phyloP scores from a whole-genome alignment of 176 grass and related monocot genomes.

The Zea mays region DNA sequence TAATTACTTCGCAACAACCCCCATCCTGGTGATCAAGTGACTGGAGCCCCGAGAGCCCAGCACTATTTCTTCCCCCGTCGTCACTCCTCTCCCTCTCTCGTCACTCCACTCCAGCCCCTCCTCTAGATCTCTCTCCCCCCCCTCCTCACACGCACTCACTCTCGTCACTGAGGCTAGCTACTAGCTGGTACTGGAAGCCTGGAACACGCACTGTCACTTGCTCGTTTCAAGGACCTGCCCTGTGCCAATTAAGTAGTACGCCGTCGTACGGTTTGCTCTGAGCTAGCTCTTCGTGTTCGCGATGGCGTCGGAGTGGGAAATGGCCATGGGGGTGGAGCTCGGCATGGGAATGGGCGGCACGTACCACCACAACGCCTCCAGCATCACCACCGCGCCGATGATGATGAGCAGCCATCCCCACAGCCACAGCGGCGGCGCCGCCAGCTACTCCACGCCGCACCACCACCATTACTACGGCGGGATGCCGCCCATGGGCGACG shows the following conservation, averaged over 20 bases:
- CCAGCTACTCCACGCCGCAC: constrained; percentile 41
- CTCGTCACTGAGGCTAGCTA: constrained; percentile 8
- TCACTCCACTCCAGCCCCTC: not conserved
- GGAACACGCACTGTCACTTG: constrained; percentile 26
- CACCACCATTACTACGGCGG: constrained; percentile 65
- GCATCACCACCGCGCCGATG: constrained; percentile 41
- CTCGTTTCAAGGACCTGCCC: constrained; percentile 27
- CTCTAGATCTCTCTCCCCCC: not conserved
- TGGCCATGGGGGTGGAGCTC: constrained; percentile 63
- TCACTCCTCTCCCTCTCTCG: constrained; percentile 11
- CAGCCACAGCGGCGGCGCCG: not conserved
- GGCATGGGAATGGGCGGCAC: constrained; percentile 65
- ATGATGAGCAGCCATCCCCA: constrained; percentile 41
- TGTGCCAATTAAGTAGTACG: not conserved
- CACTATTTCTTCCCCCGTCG: constrained; percentile 44
- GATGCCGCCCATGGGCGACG: constrained; percentile 53
- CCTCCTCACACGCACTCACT: not conserved
- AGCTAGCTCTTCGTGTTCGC: not conserved
- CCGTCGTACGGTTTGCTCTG: constrained; percentile 17
- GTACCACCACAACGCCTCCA: constrained; percentile 48
- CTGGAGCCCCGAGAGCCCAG: constrained; percentile 32
- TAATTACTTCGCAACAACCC: constrained; percentile 41
- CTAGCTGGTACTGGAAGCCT: constrained; percentile 20
- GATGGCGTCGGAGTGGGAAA: constrained; percentile 85
- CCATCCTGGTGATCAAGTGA: constrained; percentile 35